Evolutionary conservation across 2,329 filamentous ascomycete genomes (phyloP).

Genomic region (Microsporum canis): DNA sequence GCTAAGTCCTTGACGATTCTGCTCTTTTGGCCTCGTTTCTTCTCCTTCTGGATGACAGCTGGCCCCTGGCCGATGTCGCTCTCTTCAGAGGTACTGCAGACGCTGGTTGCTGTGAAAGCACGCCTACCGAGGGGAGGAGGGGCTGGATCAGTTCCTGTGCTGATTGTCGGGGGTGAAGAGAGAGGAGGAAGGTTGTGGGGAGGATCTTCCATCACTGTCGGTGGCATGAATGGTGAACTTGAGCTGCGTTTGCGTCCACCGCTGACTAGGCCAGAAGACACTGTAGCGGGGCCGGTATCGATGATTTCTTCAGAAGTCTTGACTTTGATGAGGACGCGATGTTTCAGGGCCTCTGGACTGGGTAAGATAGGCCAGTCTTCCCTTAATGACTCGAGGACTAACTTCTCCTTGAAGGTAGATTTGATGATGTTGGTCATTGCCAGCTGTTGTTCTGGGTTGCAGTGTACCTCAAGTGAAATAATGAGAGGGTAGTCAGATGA

Average conservation of each 20-base stretch:
- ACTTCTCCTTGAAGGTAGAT: conserved; percentile 65
- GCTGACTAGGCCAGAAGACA: conserved; percentile 33
- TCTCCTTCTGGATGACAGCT: conserved; percentile 46
- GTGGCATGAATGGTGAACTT: conserved; percentile 62
- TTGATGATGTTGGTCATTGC: conserved; percentile 86
- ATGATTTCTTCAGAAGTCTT: conserved; percentile 48
- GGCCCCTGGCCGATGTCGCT: conserved; percentile 51
- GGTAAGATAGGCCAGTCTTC: conserved; percentile 59
- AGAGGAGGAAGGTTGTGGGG: conserved; percentile 40
- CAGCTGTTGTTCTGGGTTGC: conserved; percentile 67
- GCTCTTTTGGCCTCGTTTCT: conserved; percentile 55
- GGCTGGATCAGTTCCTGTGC: conserved; percentile 35
- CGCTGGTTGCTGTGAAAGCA: conserved; percentile 44
- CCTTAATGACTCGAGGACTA: conserved; percentile 66
- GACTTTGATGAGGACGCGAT: conserved; percentile 84
- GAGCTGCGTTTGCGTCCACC: conserved; percentile 52
- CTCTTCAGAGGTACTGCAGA: conserved; percentile 59
- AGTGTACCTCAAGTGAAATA: conserved; percentile 93
- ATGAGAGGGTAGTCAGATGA: conserved; percentile 82
- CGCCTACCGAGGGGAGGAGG: conserved; percentile 42
- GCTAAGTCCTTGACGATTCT: conserved; percentile 79
- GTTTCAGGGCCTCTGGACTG: conserved; percentile 72
- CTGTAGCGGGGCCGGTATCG: conserved; percentile 38
- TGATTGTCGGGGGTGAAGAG: conserved; percentile 43
- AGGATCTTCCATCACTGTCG: conserved; percentile 49